These are phyloP conservation scores for Caryopteris hybrid DNA, from an alignment of 305 asterid genomes.

Conservation along the genomic window DNA sequence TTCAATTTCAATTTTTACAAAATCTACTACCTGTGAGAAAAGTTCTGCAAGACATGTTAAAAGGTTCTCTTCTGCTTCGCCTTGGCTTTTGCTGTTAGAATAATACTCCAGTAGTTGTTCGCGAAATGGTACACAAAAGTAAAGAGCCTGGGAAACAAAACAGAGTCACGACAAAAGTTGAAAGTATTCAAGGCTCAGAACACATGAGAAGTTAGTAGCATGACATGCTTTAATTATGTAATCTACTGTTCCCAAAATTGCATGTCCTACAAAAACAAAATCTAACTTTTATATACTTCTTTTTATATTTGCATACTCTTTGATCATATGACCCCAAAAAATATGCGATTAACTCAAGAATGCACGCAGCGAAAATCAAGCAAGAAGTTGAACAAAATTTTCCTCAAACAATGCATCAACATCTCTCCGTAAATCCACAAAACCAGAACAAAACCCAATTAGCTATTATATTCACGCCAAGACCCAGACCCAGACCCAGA, in stretches of 20 bases:
- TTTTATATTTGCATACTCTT: background rate
- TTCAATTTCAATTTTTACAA: constrained; percentile 13
- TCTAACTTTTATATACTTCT: constrained; percentile 1
- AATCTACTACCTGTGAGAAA: constrained; percentile 62
- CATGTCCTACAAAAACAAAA: background rate
- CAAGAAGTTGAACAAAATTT: background rate
- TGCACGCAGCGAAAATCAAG: background rate
- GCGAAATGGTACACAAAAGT: constrained; percentile 88
- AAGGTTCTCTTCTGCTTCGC: constrained; percentile 73
- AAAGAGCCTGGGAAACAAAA: constrained; percentile 59
- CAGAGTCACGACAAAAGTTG: constrained; percentile 1
- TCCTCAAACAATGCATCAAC: background rate
- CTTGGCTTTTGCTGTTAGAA: constrained; percentile 46
- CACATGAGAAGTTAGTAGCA: background rate
- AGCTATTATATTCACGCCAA: too few relatives aligned
- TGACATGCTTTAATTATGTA: background rate
- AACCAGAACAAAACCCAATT: background rate
- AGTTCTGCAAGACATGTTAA: constrained; percentile 86
- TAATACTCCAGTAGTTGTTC: constrained; percentile 78
- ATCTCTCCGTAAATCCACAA: background rate
- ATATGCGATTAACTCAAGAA: constrained; percentile 14
- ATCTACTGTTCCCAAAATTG: background rate
- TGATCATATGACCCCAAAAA: background rate
- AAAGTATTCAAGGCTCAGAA: background rate
- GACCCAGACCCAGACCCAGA: background rate